phyloP scores from a whole-genome alignment of 257 asterid genomes.

The Solanum pimpinellifolium region DNA sequence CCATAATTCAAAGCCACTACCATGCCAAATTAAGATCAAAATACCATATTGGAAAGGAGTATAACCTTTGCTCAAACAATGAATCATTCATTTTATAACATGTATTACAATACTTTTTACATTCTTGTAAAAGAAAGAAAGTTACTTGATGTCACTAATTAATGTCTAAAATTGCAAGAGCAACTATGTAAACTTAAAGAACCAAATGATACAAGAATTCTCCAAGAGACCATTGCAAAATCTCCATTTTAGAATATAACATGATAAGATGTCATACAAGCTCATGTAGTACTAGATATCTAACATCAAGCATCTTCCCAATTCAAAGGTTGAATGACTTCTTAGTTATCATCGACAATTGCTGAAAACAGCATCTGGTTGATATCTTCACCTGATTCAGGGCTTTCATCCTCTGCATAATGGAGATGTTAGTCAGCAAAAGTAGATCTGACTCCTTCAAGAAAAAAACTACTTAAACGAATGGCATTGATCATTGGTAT shows the following conservation, averaged over 20 bases:
- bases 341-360: slow-evolving; percentile 56
- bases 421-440: not conserved
- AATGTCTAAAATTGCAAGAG: not conserved
- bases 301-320: not conserved
- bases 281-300: not conserved
- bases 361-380: slow-evolving; percentile 85
- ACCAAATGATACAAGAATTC: not conserved
- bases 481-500: not conserved
- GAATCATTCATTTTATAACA: not conserved
- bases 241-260: not conserved
- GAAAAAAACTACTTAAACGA: not conserved
- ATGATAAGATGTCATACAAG: not conserved
- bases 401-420: slow-evolving; percentile 40
- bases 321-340: not conserved
- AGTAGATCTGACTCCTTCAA: not conserved
- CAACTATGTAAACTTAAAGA: not conserved
- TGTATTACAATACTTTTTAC: not conserved
- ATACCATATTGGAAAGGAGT: not conserved
- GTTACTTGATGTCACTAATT: not conserved
- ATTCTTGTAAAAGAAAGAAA: not conserved
- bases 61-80: not conserved
- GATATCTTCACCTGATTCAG: slow-evolving; percentile 49
- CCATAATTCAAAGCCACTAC: not conserved
- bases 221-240: not conserved
- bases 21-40: not conserved